Evolutionary conservation across 2,329 filamentous ascomycete genomes (phyloP).

Genomic region (Claviceps pusilla): DNA sequence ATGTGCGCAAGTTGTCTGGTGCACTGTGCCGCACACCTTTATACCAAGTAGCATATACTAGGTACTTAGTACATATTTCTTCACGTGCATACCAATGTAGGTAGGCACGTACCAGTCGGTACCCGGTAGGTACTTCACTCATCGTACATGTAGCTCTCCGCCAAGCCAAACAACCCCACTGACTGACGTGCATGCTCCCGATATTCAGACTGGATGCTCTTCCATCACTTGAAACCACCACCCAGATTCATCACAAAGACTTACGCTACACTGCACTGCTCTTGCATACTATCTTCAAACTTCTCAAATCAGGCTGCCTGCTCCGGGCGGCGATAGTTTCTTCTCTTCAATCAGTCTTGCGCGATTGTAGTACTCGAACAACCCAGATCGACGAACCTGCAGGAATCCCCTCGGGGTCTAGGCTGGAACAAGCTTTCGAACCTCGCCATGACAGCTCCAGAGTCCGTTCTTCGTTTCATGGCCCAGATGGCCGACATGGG

Average conservation of each 20-base stretch:
- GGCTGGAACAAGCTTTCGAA: background rate
- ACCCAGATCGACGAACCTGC: background rate
- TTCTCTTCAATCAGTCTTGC: background rate
- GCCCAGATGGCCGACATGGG: slow-evolving; percentile 30
- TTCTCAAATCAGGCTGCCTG: background rate
- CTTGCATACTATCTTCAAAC: background rate
- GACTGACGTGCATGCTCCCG: too few relatives aligned
- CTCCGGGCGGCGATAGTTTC: background rate
- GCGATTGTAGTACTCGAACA: background rate
- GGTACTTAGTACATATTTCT: too few relatives aligned
- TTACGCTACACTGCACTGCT: background rate
- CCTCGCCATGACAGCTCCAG: slow-evolving; percentile 21
- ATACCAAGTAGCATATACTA: too few relatives aligned
- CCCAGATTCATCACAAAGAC: background rate
- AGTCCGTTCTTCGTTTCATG: slow-evolving; percentile 27
- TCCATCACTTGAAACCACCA: background rate
- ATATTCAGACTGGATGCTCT: background rate
- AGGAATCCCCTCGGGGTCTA: background rate
- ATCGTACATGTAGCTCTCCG: too few relatives aligned
- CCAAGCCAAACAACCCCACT: too few relatives aligned
- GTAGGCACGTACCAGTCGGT: too few relatives aligned
- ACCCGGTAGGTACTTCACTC: too few relatives aligned
- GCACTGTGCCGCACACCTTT: too few relatives aligned
- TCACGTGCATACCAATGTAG: too few relatives aligned
- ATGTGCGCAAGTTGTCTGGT: too few relatives aligned